These are phyloP conservation scores for Microdochium trichocladiopsis DNA, from an alignment of 2,329 filamentous ascomycete genomes.

Conservation along the genomic window DNA sequence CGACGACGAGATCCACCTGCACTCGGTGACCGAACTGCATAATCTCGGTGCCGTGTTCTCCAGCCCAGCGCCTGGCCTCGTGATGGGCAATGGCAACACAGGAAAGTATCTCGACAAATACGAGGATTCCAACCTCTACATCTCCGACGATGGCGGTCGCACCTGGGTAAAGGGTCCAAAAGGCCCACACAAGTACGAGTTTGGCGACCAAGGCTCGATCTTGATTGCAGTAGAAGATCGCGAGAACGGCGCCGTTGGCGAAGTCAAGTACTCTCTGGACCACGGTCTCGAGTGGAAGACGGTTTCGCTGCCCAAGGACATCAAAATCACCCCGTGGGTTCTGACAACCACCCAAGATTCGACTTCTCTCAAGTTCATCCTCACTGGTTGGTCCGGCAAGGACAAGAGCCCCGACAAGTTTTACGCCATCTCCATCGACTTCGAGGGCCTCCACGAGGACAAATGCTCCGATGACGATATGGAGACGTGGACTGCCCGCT, in stretches of 20 bases:
- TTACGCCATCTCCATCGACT: conserved; percentile 73
- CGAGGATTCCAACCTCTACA: conserved; percentile 69
- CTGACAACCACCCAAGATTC: conserved; percentile 90
- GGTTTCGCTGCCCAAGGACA: conserved; percentile 56
- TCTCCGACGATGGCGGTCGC: conserved; percentile 85
- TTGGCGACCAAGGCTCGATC: conserved; percentile 87
- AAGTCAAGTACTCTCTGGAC: conserved; percentile 73
- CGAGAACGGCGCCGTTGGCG: conserved; percentile 47
- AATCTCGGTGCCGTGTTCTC: conserved; percentile 88
- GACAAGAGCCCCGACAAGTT: conserved; percentile 41
- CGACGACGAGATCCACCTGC: conserved; percentile 69
- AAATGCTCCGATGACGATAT: conserved; percentile 75
- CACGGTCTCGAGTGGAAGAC: conserved; percentile 81
- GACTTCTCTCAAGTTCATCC: conserved; percentile 82
- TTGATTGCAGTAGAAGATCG: conserved; percentile 78
- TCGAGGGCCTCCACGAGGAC: conserved; percentile 70
- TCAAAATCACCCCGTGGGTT: conserved; percentile 63
- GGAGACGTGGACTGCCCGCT: conserved; percentile 81
- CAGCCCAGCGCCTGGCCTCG: conserved; percentile 83
- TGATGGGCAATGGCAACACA: conserved; percentile 91
- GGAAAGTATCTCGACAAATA: conserved; percentile 68
- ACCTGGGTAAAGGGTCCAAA: conserved; percentile 72
- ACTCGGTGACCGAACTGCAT: conserved; percentile 79
- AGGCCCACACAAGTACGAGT: conserved; percentile 90
- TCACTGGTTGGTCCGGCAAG: conserved; percentile 56